Evolutionary conservation across 2,329 filamentous ascomycete genomes (phyloP), one percentile per base, ranked within the genome.

Genomic region (Aspergillus flavus): DNA sequence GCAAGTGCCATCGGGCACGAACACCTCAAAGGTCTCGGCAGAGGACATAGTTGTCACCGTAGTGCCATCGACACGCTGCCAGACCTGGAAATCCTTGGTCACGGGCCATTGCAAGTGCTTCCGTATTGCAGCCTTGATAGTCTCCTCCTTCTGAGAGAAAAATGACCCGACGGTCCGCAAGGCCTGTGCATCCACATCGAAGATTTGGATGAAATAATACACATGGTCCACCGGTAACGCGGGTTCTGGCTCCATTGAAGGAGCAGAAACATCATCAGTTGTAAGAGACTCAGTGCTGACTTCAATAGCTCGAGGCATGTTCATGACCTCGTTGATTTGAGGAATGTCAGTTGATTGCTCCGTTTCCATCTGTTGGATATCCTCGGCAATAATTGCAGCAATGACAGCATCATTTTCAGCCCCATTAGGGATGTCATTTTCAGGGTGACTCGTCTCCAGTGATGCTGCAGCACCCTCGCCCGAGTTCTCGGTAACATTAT

Each of bases 191-290:
- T 85, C 81, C 16, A 82, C 77, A 62, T 87, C 83, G 66, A 84
- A 86, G 6, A 83, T 68, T 63, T 87, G 83, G 52, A 87, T 73
- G 65, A 83, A 82, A 64, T 81, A 82, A 61, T 82, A 83, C 16
- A 78, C 71, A 60, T 81, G 78, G 6, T 73, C 73, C 28, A 76
- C 71, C 4, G 75, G 75, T 16, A 73, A 57, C 1, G 64, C 57
- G 4, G 71, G 62, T 34, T 71, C 69, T 2, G 68, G 60, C 58
- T 70, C 69, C 14, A 59, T 46, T 2, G 66, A 6, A 63, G 30
- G 19, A 7, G 58, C 61, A 41, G 54, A 53, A 21, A 54, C 52
- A 14, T 64, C 57, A 21, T 68, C 71, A 39, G 66, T 61, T 56
- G 66, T 66, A 3, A 48, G 28, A 19, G 58, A 61, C 2, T 68